Base-by-base conservation (phyloP, 768 basidiomycete genomes). In the Hygrophoropsis aurantiaca region DNA sequence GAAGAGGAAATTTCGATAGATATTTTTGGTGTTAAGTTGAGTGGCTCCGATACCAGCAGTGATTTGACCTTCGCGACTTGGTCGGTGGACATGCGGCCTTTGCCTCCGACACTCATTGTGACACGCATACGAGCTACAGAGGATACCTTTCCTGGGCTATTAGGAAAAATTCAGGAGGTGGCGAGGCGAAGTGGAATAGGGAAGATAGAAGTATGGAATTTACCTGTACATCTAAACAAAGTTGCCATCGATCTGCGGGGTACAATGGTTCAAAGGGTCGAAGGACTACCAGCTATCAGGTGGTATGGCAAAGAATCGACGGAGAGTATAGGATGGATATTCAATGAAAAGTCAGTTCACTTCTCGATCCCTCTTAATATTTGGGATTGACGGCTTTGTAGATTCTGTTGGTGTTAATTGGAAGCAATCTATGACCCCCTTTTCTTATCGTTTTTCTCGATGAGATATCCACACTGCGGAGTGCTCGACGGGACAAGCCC, bases 171-270 rank as follows among this genome's bases (percentile, higher is more conserved):
- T 8, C 59, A 65, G 45, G 54, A 62, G 26, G 55, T 62, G 10
- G 77, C 77, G 18, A 56, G 47, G 34, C 58, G 63, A 25, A 51
- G 64, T 45, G 64, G 63, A 4, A 56, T 75, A 41, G 55, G 61
- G 20, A 66, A 47, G 24, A 56, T 82, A 24, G 80, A 81, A 49
- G 58, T 75, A 4, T 81, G 79, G 73, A 74, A 74, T 51, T 44
- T 80, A 21, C 65, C 72, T 1, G 32, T 48, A 13, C 50, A 72
- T 13, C 51, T 80, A 23, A 38, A 58, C 37, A 43, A 47, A 3
- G 46, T 54, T 7, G 69, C 65, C 1, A 38, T 44, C n/a, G 54
- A 50, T 16, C 48, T 67, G 3, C 68, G 71, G 4, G 73, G 69
- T 0, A 53, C 35, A 33, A 70, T 60, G 0, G 40, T 56, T 36